A percentile compares a stretch with the other conserved stretches of the same genome.
Conservation (phyloP, 192 early-diverging fungal species). For the Mortierella alpina region DNA sequence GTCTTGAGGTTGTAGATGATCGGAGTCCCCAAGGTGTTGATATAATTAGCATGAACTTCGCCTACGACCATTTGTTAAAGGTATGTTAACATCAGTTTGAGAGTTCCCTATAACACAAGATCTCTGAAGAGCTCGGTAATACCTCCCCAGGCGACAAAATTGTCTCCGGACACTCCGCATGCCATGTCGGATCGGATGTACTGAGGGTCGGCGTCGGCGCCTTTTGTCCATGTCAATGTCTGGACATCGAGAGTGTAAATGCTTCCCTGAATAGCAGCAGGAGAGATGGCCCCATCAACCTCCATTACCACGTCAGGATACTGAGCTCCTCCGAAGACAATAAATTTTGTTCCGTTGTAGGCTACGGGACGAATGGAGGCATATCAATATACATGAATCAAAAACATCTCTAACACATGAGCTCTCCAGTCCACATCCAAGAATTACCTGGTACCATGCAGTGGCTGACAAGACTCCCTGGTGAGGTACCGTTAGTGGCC, state of each 20-base stretch:
- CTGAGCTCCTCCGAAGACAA: slow-evolving; percentile 2
- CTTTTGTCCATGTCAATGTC: slow-evolving; percentile 1
- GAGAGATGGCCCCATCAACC: background rate
- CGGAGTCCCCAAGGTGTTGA: background rate
- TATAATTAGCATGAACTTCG: background rate
- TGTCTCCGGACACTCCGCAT: background rate
- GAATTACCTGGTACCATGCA: slow-evolving; percentile 12
- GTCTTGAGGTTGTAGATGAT: background rate
- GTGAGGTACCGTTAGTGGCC: background rate
- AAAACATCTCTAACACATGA: background rate
- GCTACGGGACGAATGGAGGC: background rate
- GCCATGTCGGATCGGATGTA: slow-evolving; percentile 1
- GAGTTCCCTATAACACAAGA: background rate
- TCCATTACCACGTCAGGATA: no score
- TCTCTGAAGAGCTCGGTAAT: background rate
- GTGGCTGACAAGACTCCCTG: background rate
- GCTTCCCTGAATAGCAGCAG: background rate
- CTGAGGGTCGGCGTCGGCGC: background rate
- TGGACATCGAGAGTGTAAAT: slow-evolving; percentile 8
- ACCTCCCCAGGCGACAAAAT: slow-evolving; percentile 22
- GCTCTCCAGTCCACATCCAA: no score
- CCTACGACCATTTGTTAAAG: background rate
- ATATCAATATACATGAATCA: background rate
- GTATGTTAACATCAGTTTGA: background rate
- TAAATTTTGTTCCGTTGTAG: background rate